A percentile compares a stretch with the other conserved stretches of the same genome.
Evolutionary conservation across 768 basidiomycete genomes (phyloP).

Genomic region (Phaeotremella fagi): DNA sequence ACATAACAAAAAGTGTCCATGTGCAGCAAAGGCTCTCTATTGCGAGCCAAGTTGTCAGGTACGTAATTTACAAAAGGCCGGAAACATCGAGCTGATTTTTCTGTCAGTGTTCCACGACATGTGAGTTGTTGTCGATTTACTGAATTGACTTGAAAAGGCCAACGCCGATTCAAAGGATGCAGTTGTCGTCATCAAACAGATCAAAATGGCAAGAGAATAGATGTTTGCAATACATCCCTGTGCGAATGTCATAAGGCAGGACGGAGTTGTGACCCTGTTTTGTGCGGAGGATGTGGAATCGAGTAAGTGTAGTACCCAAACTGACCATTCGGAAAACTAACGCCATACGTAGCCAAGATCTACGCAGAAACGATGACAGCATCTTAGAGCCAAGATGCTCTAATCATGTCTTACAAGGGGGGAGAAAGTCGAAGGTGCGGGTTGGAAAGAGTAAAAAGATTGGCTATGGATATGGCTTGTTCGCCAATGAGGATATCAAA

Average conservation of each 20-base stretch:
- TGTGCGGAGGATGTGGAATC: neutral
- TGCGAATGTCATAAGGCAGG: neutral
- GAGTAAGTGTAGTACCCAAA: too few species aligned
- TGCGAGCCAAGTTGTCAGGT: neutral
- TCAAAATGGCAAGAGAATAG: neutral
- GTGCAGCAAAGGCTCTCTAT: neutral
- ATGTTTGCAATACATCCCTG: neutral
- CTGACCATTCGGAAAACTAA: too few species aligned
- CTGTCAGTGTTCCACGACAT: neutral
- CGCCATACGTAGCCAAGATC: too few species aligned
- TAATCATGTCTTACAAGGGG: too few species aligned
- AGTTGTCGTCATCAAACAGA: neutral
- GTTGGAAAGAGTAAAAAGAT: too few species aligned
- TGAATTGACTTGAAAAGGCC: neutral
- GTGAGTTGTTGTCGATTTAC: neutral
- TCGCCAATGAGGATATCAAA: slow-evolving; percentile 11
- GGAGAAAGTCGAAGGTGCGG: too few species aligned
- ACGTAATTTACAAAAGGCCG: too few species aligned
- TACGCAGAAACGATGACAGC: too few species aligned
- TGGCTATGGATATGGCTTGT: slow-evolving; percentile 16
- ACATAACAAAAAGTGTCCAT: neutral
- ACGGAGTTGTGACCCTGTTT: slow-evolving; percentile 1
- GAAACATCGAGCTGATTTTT: too few species aligned
- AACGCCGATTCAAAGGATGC: neutral
- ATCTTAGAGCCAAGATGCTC: too few species aligned